These are phyloP conservation scores for Ottelia alismoides DNA, from an alignment of 106 monocot species.

Conservation along the genomic window DNA sequence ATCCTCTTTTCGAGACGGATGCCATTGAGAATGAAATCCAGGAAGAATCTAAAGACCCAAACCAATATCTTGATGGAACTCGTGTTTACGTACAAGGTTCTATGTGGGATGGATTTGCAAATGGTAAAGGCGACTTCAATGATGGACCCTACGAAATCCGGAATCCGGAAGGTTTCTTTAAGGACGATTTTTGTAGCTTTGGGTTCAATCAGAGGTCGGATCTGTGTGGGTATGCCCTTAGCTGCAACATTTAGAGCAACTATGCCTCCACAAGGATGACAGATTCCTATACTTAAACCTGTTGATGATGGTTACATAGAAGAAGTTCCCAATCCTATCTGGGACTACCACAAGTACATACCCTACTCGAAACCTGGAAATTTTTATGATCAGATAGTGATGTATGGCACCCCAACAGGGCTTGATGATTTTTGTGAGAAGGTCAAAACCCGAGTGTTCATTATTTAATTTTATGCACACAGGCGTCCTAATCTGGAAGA, in stretches of 20 bases:
- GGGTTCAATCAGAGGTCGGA: conserved; percentile 89
- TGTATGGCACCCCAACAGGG: conserved; percentile 62
- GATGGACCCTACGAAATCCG: no score
- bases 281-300: conserved; percentile 58
- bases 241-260: conserved; percentile 90
- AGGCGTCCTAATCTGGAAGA: conserved; percentile 96
- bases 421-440: conserved; percentile 97
- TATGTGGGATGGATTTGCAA: conserved; percentile 97
- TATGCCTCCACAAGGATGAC: conserved; percentile 91
- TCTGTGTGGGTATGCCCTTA: conserved; percentile 84
- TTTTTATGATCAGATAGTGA: conserved; percentile 82
- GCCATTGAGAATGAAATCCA: conserved; percentile 4
- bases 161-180: no score
- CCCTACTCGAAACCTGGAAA: conserved; percentile 85
- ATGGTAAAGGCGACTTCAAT: conserved; percentile 89
- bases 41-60: conserved; percentile 57
- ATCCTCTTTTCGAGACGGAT: conserved; percentile 42
- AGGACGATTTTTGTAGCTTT: no score
- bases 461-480: conserved; percentile 48
- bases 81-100: conserved; percentile 84
- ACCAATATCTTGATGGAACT: conserved; percentile 89
- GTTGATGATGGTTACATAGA: conserved; percentile 49
- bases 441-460: conserved; percentile 16
- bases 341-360: conserved; percentile 98
- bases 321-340: conserved; percentile 86